Evolutionary conservation across 1,284 basidiomycete genomes (phyloP).

Genomic region (Thelephora terrestris): DNA sequence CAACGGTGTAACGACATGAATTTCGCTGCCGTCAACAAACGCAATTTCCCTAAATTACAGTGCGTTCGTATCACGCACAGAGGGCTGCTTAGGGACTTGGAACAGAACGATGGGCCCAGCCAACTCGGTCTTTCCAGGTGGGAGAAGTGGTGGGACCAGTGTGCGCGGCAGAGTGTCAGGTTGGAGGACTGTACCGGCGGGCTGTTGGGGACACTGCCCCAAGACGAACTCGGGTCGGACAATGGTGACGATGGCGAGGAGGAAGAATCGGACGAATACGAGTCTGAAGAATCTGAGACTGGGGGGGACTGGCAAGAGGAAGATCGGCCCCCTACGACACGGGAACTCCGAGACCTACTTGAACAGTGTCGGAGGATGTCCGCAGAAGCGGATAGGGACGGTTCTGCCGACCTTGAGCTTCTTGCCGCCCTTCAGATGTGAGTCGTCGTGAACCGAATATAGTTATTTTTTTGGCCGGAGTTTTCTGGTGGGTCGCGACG

Average conservation of each 20-base stretch:
- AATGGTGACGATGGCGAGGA: slow-evolving; percentile 25
- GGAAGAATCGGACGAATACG: slow-evolving; percentile 18
- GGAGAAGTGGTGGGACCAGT: slow-evolving; percentile 57
- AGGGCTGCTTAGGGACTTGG: slow-evolving; percentile 44
- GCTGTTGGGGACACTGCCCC: slow-evolving; percentile 45
- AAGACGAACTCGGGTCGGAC: slow-evolving; percentile 26
- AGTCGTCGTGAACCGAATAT: background rate
- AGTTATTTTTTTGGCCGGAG: no score
- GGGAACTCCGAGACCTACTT: background rate
- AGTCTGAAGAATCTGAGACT: slow-evolving; percentile 7
- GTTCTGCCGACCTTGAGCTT: background rate
- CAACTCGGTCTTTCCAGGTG: slow-evolving; percentile 45
- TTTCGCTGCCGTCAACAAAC: slow-evolving; percentile 41
- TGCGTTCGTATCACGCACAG: slow-evolving; percentile 48
- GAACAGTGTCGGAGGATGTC: background rate
- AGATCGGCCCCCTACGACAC: background rate
- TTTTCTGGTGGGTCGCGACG: no score
- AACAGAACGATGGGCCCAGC: slow-evolving; percentile 38
- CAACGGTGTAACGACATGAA: slow-evolving; percentile 55
- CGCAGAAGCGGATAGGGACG: background rate
- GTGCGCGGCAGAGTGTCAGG: slow-evolving; percentile 33
- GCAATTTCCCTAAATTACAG: slow-evolving; percentile 50
- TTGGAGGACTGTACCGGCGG: slow-evolving; percentile 63
- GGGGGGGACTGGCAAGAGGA: background rate
- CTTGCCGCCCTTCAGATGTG: background rate